Base-by-base conservation (phyloP, 257 asterid species). In the Solanum piurae region DNA sequence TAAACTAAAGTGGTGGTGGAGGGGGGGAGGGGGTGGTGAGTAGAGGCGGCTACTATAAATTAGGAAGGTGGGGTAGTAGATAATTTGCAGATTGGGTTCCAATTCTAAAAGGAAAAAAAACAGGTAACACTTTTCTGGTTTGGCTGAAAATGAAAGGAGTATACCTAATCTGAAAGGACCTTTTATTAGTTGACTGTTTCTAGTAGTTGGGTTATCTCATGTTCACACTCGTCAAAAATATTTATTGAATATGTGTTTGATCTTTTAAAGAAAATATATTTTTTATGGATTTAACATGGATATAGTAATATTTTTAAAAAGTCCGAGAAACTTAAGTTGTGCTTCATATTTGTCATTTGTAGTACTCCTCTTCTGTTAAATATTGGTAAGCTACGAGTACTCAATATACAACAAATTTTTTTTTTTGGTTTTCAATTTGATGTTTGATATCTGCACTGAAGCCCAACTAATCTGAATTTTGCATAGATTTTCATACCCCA, bases 251-350 rank as follows among this genome's bases (percentile, higher is more conserved):
- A n/a, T n/a, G n/a, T n/a, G n/a, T n/a, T n/a, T n/a, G n/a, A n/a
- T 52, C 2, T 0, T 52, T 52, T 52, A 0, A 52, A 52, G 6
- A 52, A 18, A 5, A 2, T 14, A 0, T 52, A 52, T 16, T 52
- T 52, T 52, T 52, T 5, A 49, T 13, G 0, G 3, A 49, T 49
- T 49, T 49, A 13, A 49, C 0, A 52, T 0, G 0, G 0, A 18
- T 52, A 1, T 18, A 52, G 0, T 18, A 55, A 55, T 55, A 18
- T 55, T 18, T 55, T 55, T 18, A 0, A 18, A 18, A 18, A 55
- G 0, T 55, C 2, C 0, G 1, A 55, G 0, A 10, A 55, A 55
- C 0, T 55, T 6, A 6, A 0, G 0, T 55, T 55, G 1, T 18
- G n/a, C 10, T 46, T 46, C 55, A 46, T 46, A 12, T 46, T 46